phyloP scores from a whole-genome alignment of 176 grass and related monocot species.

The Tuctoria greenei region DNA sequence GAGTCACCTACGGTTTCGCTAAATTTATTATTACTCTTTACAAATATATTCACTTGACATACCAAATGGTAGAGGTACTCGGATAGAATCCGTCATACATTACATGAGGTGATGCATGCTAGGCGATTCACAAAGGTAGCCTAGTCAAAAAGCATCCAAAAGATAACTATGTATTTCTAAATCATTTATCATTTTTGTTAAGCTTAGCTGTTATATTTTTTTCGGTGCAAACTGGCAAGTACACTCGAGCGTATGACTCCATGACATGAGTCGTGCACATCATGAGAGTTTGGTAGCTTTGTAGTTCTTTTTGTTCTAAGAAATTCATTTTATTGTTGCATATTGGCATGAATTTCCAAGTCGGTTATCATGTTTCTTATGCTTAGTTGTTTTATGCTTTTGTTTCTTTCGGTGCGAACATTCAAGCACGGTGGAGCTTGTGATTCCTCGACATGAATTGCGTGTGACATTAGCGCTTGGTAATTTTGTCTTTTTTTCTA shows the following conservation, averaged over 20 bases:
- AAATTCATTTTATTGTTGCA: no score
- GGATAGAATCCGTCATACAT: background rate
- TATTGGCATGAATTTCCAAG: no score
- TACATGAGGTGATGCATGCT: background rate
- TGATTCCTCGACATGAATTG: background rate
- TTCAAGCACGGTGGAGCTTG: background rate
- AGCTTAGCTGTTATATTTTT: background rate
- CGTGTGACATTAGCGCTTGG: background rate
- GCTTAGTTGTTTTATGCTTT: no score
- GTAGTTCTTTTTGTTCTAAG: background rate
- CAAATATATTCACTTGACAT: background rate
- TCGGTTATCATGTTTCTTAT: no score
- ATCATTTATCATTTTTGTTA: background rate
- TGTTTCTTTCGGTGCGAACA: background rate
- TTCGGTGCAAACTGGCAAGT: background rate
- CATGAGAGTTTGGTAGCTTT: background rate
- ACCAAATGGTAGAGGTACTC: background rate
- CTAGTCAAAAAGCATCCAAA: no score
- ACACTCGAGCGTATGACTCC: background rate
- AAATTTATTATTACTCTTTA: background rate
- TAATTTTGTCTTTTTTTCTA: background rate
- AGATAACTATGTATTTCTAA: no score
- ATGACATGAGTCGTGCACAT: background rate
- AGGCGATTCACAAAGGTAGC: no score
- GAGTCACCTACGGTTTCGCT: background rate